Conservation (phyloP, 805 yeast species). For the Groenewaldozyma tartarivorans region DNA sequence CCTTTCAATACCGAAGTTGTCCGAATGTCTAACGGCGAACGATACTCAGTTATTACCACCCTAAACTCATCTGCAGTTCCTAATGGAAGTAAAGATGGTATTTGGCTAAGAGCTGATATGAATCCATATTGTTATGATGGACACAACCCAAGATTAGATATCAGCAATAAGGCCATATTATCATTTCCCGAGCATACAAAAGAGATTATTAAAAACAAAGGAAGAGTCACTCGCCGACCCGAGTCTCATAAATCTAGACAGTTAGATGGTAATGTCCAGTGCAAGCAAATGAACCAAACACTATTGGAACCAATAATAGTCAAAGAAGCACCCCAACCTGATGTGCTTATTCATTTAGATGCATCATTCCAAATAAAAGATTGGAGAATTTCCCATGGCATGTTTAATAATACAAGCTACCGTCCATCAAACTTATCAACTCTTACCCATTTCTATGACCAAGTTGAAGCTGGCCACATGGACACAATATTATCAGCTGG, state of each 20-base stretch:
- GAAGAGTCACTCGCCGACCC: neutral
- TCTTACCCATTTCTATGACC: slow-evolving; percentile 2
- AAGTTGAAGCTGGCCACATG: neutral
- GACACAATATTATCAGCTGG: too few relatives aligned
- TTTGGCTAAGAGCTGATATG: slow-evolving; percentile 33
- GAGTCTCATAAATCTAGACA: slow-evolving; percentile 2
- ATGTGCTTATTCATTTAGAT: slow-evolving; percentile 26
- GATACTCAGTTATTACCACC: slow-evolving; percentile 59
- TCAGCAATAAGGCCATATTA: slow-evolving; percentile 28
- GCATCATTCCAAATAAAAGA: slow-evolving; percentile 27
- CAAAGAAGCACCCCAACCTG: slow-evolving; percentile 22
- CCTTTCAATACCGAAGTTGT: slow-evolving; percentile 20
- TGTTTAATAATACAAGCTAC: slow-evolving; percentile 5
- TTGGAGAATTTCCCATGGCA: slow-evolving; percentile 27
- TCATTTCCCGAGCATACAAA: slow-evolving; percentile 22
- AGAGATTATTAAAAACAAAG: slow-evolving; percentile 5
- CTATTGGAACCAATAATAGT: slow-evolving; percentile 16
- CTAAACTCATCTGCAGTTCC: slow-evolving; percentile 11
- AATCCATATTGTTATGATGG: slow-evolving; percentile 30
- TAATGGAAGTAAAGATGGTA: slow-evolving; percentile 22
- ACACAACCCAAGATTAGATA: slow-evolving; percentile 27
- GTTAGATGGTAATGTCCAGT: slow-evolving; percentile 19
- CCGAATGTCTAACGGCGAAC: slow-evolving; percentile 60
- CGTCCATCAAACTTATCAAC: slow-evolving; percentile 11
- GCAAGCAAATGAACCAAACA: slow-evolving; percentile 20